Conservation (phyloP, 768 basidiomycete species). For the Ramaria sp. region DNA sequence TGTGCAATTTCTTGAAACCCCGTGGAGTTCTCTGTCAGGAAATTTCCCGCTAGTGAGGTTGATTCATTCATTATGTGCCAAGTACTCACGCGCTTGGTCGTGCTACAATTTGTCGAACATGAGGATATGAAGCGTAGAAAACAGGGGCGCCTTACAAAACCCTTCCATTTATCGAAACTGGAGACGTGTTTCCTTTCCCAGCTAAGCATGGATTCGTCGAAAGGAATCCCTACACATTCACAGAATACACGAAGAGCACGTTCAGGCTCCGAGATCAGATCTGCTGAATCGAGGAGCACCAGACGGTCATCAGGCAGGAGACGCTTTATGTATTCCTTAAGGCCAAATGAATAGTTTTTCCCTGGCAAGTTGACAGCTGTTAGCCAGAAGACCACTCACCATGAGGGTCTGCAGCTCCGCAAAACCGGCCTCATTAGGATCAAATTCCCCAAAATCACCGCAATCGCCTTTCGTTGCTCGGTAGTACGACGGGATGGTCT, state of each 20-base stretch:
- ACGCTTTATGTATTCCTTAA: neutral
- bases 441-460: neutral
- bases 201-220: neutral
- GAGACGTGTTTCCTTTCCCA: neutral
- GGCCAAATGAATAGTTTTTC: neutral
- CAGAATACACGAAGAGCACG: neutral
- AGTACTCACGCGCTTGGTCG: neutral
- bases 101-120: neutral
- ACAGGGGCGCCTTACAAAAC: neutral
- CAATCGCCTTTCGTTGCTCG: neutral
- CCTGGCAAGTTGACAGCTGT: neutral
- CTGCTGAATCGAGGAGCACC: neutral
- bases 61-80: neutral
- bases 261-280: neutral
- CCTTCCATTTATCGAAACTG: constrained; percentile 3
- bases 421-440: constrained; percentile 1
- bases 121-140: neutral
- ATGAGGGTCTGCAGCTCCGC: neutral
- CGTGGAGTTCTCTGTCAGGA: neutral
- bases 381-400: neutral
- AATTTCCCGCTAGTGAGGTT: neutral
- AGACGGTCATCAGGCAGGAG: neutral
- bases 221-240: neutral
- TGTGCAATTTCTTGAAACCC: neutral
- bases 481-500: neutral